Conservation (phyloP, 73 alveolate genomes). For the Paramecium biaurelia region DNA sequence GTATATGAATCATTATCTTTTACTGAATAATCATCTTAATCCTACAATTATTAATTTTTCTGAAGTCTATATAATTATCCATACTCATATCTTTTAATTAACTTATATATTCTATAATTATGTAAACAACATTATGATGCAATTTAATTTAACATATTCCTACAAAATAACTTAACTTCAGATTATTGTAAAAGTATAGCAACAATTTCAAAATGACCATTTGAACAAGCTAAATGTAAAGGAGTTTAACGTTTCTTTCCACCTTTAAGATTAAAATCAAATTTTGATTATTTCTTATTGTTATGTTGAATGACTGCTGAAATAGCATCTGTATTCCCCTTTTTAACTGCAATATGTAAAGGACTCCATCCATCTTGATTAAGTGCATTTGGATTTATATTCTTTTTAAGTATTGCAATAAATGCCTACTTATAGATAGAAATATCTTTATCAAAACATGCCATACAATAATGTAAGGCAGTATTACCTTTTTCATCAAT, state of each 20-base stretch:
- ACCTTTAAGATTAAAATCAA: slow-evolving; percentile 68
- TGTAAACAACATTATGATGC: background rate
- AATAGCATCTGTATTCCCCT: slow-evolving; percentile 68
- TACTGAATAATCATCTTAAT: slow-evolving; percentile 29
- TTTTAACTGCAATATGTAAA: slow-evolving; percentile 72
- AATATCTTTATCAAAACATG: slow-evolving; percentile 65
- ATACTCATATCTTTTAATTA: slow-evolving; percentile 14
- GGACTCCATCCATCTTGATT: slow-evolving; percentile 76
- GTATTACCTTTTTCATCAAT: slow-evolving; percentile 71
- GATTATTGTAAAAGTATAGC: slow-evolving; percentile 32
- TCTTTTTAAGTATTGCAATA: background rate
- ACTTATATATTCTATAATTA: slow-evolving; percentile 26
- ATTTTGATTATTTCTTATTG: background rate
- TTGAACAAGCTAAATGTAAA: slow-evolving; percentile 72
- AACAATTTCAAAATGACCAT: slow-evolving; percentile 69
- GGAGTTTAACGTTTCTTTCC: slow-evolving; percentile 69
- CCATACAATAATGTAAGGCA: slow-evolving; percentile 74
- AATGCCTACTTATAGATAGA: background rate
- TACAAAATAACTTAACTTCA: slow-evolving; percentile 25
- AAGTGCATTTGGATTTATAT: slow-evolving; percentile 64
- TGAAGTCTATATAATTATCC: background rate
- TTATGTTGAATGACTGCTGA: slow-evolving; percentile 66
- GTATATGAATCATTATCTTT: slow-evolving; percentile 38
- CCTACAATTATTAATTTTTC: background rate
- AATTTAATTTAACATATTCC: background rate